A percentile compares a stretch with the other conserved stretches of the same genome.
Evolutionary conservation across 768 basidiomycete genomes (phyloP).

Genomic region (Agaricus blazei): DNA sequence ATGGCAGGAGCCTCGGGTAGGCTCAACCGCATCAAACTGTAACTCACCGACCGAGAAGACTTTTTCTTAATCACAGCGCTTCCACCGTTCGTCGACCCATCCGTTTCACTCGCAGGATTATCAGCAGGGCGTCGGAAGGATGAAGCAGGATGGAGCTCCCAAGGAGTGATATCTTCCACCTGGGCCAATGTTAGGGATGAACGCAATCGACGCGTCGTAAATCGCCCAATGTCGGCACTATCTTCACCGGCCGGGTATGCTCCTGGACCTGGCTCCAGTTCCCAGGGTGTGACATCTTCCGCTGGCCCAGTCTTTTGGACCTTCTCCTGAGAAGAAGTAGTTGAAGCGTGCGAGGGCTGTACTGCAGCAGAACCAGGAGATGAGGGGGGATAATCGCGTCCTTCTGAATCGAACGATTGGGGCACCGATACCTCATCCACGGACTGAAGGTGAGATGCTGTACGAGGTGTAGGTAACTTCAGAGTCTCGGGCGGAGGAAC

Average conservation of each 20-base stretch:
- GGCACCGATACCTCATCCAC: constrained; percentile 1
- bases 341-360: neutral
- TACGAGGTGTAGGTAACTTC: neutral
- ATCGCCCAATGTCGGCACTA: constrained; percentile 3
- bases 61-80: constrained; percentile 5
- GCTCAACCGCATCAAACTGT: neutral
- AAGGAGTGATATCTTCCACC: constrained; percentile 26
- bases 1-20: neutral
- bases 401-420: constrained; percentile 6
- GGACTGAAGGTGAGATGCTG: constrained; percentile 3
- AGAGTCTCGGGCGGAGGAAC: constrained; percentile 9
- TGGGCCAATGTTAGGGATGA: constrained; percentile 19
- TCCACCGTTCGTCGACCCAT: constrained; percentile 4
- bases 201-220: constrained; percentile 13
- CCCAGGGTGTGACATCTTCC: constrained; percentile 27
- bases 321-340: constrained; percentile 10
- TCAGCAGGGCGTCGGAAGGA: constrained; percentile 1
- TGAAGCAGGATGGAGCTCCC: constrained; percentile 26
- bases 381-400: neutral
- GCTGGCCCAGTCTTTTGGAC: constrained; percentile 16
- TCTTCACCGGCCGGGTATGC: neutral
- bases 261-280: constrained; percentile 17
- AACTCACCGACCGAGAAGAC: constrained; percentile 11
- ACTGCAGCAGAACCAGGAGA: constrained; percentile 6
- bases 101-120: neutral